phyloP scores from a whole-genome alignment of 345 rosid species.

The Brassica napus region Da-Ae NC_063437.1:16751501-16752000 shows the following conservation, averaged over 20 bases:
- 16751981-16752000: constrained; percentile 58
- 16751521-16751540: constrained; percentile 69
- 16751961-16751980: constrained; percentile 33
- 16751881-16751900: constrained; percentile 95
- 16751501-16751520: constrained; percentile 61
- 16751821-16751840: constrained; percentile 80
- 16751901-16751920: constrained; percentile 97
- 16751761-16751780: constrained; percentile 66
- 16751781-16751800: constrained; percentile 57
- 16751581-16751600: constrained; percentile 52
- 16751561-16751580: constrained; percentile 55
- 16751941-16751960: not conserved
- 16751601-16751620: constrained; percentile 57
- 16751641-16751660: constrained; percentile 50
- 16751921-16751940: constrained; percentile 29
- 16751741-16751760: constrained; percentile 73
- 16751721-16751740: constrained; percentile 64
- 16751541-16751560: constrained; percentile 87
- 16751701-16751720: constrained; percentile 60
- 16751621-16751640: constrained; percentile 52
- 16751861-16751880: constrained; percentile 97
- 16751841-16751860: constrained; percentile 97
- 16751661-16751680: constrained; percentile 41
- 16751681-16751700: constrained; percentile 50
- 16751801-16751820: constrained; percentile 77